Base-by-base conservation (phyloP, 352 stramenopile species). In the Phytophthora sp. region DNA sequence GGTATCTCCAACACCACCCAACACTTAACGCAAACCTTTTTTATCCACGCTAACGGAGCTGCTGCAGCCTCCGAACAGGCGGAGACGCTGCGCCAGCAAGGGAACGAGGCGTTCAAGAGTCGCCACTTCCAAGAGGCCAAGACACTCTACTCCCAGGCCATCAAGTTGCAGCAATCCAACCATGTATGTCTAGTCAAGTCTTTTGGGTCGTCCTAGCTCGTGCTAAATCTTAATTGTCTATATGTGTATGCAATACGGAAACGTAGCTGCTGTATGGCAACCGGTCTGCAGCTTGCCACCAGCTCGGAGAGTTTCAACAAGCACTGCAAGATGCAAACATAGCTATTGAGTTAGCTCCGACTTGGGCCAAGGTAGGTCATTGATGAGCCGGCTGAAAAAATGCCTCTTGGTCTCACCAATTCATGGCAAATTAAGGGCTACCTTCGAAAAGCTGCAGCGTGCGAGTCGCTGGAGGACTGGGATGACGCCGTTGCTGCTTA, bases 321-420 rank as follows among this genome's bases (percentile, higher is more conserved):
- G 91, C 96, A 15, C 60, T 98, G 1, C 55, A 84, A 30, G 89
- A 98, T 52, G 96, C 97, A 0, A 66, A 95, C 24, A 46, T 52
- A 10, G 84, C 95, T 1, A 84, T 97, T 15, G 24, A 73, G n/a
- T 51, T 97, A 1, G 84, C 97, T 32, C 75, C 91, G 0, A 79
- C 54, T 5, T 99, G 97, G 84, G 54, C 88, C 28, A 99, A 99
- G 79, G 77, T n/a, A n/a, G n/a, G n/a, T n/a, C n/a, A n/a, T n/a
- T n/a, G n/a, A n/a, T n/a, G n/a, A n/a, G n/a, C n/a, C n/a, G n/a
- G n/a, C n/a, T n/a, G n/a, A n/a, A n/a, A n/a, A n/a, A n/a, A n/a
- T n/a, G n/a, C n/a, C n/a, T n/a, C n/a, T n/a, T n/a, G n/a, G n/a
- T n/a, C n/a, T n/a, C n/a, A n/a, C n/a, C n/a, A n/a, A n/a, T n/a